These are phyloP conservation scores for Escallonia herrerae DNA, from an alignment of 129 eudicot genomes.

Conservation along the genomic window DNA sequence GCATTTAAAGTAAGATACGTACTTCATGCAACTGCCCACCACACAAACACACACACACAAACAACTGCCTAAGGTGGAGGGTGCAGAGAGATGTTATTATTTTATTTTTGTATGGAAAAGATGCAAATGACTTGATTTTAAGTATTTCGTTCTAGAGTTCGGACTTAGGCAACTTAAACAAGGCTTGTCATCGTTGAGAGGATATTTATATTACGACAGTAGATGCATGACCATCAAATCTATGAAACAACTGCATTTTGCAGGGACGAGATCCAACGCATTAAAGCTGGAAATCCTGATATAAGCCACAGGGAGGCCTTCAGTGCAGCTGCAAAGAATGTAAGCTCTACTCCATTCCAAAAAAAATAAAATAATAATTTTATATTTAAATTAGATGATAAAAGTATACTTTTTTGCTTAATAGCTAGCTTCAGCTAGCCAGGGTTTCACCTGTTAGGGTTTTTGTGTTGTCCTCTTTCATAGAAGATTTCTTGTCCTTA, in stretches of 20 bases:
- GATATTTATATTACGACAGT: background rate
- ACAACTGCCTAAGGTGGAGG: no score
- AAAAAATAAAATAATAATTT: constrained; percentile 4
- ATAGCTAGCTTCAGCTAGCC: constrained; percentile 13
- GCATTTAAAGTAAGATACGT: no score
- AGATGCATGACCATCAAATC: background rate
- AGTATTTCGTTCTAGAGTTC: no score
- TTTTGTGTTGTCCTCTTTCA: background rate
- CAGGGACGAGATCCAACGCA: constrained; percentile 99
- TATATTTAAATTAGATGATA: background rate
- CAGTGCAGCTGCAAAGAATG: constrained; percentile 99
- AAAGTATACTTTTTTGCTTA: constrained; percentile 1
- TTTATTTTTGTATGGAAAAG: no score
- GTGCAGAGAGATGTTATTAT: no score
- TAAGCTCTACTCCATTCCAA: constrained; percentile 27
- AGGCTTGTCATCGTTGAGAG: no score
- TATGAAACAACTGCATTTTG: constrained; percentile 14
- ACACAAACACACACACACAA: no score
- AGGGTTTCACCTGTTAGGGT: constrained; percentile 24
- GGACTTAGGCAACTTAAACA: no score
- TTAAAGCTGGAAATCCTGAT: constrained; percentile 99
- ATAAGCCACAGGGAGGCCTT: constrained; percentile 99
- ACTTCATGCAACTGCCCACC: no score
- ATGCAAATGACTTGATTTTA: no score
- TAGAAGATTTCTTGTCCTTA: background rate